Conservation (phyloP, 306 rosid species). For the Calophaca sinica region DNA sequence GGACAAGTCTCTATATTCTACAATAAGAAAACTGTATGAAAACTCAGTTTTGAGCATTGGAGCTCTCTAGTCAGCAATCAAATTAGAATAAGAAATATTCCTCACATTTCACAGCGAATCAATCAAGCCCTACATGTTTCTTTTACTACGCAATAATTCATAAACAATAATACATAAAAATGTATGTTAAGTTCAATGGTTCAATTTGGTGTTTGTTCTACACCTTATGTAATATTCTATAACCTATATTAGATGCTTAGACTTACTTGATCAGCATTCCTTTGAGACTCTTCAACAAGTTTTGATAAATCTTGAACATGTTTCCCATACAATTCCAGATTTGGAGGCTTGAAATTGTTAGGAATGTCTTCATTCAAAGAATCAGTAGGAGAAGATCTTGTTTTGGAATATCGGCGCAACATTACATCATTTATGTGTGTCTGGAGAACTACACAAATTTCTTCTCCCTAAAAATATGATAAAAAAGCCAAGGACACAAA, state of each 20-base stretch:
- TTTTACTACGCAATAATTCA: background rate
- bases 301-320: constrained; percentile 78
- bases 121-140: background rate
- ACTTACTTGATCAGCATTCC: constrained; percentile 76
- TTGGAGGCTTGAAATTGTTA: constrained; percentile 61
- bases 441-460: constrained; percentile 96
- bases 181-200: background rate
- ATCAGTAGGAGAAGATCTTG: constrained; percentile 61
- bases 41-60: constrained; percentile 1
- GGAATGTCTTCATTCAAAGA: constrained; percentile 68
- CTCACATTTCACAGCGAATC: constrained; percentile 8
- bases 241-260: constrained; percentile 30
- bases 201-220: constrained; percentile 2
- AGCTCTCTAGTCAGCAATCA: background rate
- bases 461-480: constrained; percentile 80
- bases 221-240: constrained; percentile 4
- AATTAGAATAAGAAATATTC: constrained; percentile 16
- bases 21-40: background rate
- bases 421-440: constrained; percentile 95
- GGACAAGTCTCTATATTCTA: too few relatives aligned
- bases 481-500: constrained; percentile 38
- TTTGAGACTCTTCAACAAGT: constrained; percentile 83
- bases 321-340: constrained; percentile 66
- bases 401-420: constrained; percentile 89
- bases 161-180: background rate